Evolutionary conservation across 129 eudicot genomes (phyloP), one percentile per base, ranked within the genome.

Genomic region (Pittosporum tobira): DNA sequence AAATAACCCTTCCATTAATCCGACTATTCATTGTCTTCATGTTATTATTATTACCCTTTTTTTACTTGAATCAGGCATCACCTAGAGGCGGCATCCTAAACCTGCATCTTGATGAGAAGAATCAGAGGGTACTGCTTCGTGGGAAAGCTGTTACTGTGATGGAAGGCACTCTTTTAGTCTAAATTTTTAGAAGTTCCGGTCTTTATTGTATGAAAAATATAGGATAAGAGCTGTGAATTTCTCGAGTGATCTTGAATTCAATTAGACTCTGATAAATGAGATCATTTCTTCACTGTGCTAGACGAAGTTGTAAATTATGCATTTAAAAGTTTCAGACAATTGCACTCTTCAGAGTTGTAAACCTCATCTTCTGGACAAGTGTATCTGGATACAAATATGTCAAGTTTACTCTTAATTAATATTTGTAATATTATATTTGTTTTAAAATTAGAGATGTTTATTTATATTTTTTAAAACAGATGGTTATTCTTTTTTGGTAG

Each of bases 81-180:
- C 75, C 83, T 6, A 77, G 96, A 71, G 63, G 94, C 26, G 96
- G 94, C 36, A 57, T 64, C 18, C 14, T 88, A 29, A 68, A 84
- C 44, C 24, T 88, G 46, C 94, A 84, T 67, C 59, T 81, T 0
- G 96, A 88, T 74, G 81, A 77, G 73, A 68, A 79, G 74, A 77
- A 69, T 67, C 77, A 79, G 65, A 79, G 94, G 70, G 91, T 84
- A 36, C 51, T 69, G 48, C 79, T 88, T 50, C 83, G 72, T 45
- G 96, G 94, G 20, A 79, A 71, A 72, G 94, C 91, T 1, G 59
- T 77, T 12, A 52, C 80, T 2, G 76, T 88, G 27, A 84, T 81
- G 85, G 94, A 88, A 74, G 96, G 96, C 8, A 74, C 81, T 66
- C 60, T 88, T 63, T 47, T 74, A 77, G 83, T 81, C 18, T 84